Evolutionary conservation across 768 basidiomycete genomes (phyloP).

Genomic region (Mrakia hoshinonis): DNA sequence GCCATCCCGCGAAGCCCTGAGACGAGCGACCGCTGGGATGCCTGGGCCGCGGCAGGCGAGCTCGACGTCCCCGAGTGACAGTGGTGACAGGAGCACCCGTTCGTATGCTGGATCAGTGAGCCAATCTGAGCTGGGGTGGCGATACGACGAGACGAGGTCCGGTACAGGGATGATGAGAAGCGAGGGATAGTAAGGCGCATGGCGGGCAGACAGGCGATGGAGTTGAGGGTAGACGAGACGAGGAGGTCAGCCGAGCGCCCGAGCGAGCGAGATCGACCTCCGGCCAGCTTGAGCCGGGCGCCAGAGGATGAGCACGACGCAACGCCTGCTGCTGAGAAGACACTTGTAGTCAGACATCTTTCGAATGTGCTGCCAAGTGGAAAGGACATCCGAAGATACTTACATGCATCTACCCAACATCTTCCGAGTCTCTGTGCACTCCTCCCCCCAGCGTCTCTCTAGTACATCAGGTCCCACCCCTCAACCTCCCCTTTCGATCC

Average conservation of each 20-base stretch:
- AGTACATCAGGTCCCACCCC: background rate
- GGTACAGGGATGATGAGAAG: background rate
- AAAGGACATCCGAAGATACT: no score
- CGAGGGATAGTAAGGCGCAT: constrained; percentile 20
- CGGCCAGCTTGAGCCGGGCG: background rate
- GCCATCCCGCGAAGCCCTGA: constrained; percentile 7
- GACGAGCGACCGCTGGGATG: constrained; percentile 15
- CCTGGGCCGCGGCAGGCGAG: background rate
- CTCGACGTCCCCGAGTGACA: background rate
- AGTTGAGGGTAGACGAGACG: background rate
- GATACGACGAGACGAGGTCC: background rate
- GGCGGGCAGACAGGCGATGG: background rate
- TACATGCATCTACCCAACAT: no score
- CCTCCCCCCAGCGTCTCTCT: background rate
- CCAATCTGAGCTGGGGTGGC: constrained; percentile 10
- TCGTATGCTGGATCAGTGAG: constrained; percentile 7
- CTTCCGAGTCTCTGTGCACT: no score
- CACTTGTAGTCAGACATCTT: no score
- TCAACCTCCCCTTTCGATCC: constrained; percentile 5
- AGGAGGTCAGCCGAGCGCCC: constrained; percentile 1
- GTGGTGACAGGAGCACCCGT: constrained; percentile 2
- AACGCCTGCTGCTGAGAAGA: no score
- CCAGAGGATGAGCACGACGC: background rate
- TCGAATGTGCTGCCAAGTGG: no score
- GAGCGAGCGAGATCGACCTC: background rate